phyloP scores from a whole-genome alignment of 73 alveolate species.

The Tetrahymena thermophila region DNA sequence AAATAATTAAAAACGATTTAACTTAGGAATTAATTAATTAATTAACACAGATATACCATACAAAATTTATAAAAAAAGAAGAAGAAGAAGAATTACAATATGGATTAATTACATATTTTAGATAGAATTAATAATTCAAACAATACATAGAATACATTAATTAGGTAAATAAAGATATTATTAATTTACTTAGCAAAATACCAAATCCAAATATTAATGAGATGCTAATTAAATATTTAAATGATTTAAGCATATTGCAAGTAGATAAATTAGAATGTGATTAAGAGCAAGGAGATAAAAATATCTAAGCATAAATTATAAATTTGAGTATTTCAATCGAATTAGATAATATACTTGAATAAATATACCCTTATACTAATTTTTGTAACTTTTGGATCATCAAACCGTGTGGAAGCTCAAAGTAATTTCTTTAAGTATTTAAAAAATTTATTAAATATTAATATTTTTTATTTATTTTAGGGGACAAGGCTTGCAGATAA shows the following conservation, averaged over 20 bases:
- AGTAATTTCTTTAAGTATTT: not conserved
- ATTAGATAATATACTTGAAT: not conserved
- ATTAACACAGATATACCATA: too few relatives aligned
- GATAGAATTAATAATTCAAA: too few relatives aligned
- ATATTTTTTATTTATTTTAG: conserved; percentile 47
- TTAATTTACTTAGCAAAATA: not conserved
- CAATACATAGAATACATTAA: too few relatives aligned
- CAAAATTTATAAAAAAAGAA: not conserved
- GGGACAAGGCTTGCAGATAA: conserved; percentile 70
- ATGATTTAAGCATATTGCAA: too few relatives aligned
- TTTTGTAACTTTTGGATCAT: conserved; percentile 77
- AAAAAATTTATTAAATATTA: not conserved
- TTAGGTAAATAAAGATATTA: too few relatives aligned
- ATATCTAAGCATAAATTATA: not conserved
- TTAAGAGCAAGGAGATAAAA: not conserved
- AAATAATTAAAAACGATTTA: not conserved
- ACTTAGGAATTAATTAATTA: not conserved
- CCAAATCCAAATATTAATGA: not conserved
- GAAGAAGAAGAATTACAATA: not conserved
- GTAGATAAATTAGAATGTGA: not conserved
- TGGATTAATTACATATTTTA: not conserved
- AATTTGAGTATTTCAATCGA: not conserved
- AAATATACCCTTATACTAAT: not conserved
- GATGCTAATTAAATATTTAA: too few relatives aligned
- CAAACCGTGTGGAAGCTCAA: conserved; percentile 65